Percentiles rank a stretch among this genome's conserved stretches.
Conservation (phyloP, 2,329 filamentous ascomycete genomes). For the Sporothrix schenckii region DNA sequence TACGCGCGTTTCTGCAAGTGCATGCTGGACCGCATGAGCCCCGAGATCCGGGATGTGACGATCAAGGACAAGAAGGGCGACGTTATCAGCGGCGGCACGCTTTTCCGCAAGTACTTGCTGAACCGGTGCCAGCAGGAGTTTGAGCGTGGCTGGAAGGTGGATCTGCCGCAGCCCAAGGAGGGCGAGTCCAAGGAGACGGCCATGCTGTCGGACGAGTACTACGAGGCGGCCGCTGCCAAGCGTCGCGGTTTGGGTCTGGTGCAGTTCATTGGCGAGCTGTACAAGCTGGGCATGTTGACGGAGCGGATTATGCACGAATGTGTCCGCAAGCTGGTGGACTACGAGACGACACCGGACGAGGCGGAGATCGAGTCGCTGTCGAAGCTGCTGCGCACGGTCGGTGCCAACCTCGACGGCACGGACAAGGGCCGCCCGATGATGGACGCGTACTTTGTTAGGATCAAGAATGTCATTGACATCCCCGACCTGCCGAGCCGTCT, state of each 20-base stretch:
- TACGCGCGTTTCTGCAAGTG: constrained; percentile 98
- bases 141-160: constrained; percentile 93
- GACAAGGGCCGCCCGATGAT: constrained; percentile 86
- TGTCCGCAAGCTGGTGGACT: constrained; percentile 95
- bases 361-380: constrained; percentile 94
- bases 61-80: constrained; percentile 89
- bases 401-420: constrained; percentile 77
- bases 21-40: constrained; percentile 94
- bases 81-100: constrained; percentile 84
- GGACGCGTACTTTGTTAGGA: constrained; percentile 90
- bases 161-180: constrained; percentile 75
- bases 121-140: constrained; percentile 99
- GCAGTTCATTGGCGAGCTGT: constrained; percentile 98
- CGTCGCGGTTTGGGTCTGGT: constrained; percentile 95
- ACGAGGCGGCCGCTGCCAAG: constrained; percentile 89
- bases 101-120: constrained; percentile 98
- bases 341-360: constrained; percentile 89
- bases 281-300: constrained; percentile 98
- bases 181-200: constrained; percentile 77
- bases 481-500: constrained; percentile 83
- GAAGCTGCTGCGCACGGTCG: constrained; percentile 90
- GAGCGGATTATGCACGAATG: constrained; percentile 99
- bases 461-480: constrained; percentile 77
- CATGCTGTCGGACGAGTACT: constrained; percentile 96
- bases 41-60: constrained; percentile 92